These are phyloP conservation scores for Alnus rubra DNA, from an alignment of 306 rosid species.

Conservation along the genomic window DNA sequence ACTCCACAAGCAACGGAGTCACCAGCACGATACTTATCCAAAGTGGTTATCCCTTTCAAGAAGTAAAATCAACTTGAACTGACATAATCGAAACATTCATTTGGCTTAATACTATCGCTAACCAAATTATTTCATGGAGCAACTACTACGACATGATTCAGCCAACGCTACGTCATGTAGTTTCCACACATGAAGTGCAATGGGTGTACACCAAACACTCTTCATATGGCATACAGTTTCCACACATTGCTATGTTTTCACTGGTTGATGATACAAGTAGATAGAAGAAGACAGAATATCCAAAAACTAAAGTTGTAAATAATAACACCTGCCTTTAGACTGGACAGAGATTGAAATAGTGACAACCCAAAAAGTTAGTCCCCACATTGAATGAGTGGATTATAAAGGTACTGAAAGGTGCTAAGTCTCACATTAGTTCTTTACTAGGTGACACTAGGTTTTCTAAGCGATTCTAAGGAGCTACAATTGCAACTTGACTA, in stretches of 20 bases:
- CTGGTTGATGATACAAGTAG: neutral
- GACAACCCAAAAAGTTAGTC: too few relatives aligned
- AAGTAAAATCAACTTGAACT: conserved; percentile 1
- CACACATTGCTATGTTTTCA: too few relatives aligned
- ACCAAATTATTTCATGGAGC: neutral
- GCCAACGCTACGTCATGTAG: neutral
- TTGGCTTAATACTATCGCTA: neutral
- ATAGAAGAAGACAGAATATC: neutral
- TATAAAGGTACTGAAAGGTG: too few relatives aligned
- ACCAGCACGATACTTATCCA: neutral
- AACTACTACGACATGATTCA: neutral
- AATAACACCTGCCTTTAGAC: neutral
- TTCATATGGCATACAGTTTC: neutral
- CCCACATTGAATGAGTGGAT: too few relatives aligned
- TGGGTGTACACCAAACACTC: neutral
- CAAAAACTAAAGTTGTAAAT: neutral
- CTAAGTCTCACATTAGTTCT: too few relatives aligned
- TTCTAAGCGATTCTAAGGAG: too few relatives aligned
- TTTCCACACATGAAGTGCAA: neutral
- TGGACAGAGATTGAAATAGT: neutral
- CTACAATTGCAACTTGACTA: too few relatives aligned
- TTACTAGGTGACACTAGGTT: too few relatives aligned
- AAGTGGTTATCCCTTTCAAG: neutral
- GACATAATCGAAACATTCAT: neutral
- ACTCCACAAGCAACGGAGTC: neutral